Base-by-base conservation (phyloP, 257 asterid genomes). In the Ocimum tenuiflorum region DNA sequence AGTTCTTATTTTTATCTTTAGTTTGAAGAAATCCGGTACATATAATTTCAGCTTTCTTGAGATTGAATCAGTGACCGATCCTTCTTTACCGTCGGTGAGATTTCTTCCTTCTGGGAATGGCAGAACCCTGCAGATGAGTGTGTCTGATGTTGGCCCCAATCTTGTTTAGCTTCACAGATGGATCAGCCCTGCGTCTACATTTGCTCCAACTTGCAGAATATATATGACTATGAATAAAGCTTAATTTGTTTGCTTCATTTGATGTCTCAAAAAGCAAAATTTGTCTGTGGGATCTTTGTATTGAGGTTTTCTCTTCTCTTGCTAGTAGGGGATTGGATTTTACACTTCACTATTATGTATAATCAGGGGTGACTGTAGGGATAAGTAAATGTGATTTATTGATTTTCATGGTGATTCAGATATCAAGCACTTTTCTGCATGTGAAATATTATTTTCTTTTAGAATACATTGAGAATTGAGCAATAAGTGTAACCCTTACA, bases 1-100 rank as follows among this genome's bases (percentile, higher is more conserved):
- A 46, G 27, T 67, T 29, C 74, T 90, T 51, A 72, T 86, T 33
- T 86, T 94, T 63, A 51, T 88, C 17, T 78, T 81, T 70, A 94
- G 96, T 79, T 88, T 94, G 87, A 94, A 94, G 86, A 94, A 85
- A 71, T 94, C 97, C 5, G 95, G 94, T 41, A 65, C 90, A 5
- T 78, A 72, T 47, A 75, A 84, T 71, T 82, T 94, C 65, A 67
- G 68, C 76, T 94, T 90, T 77, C 86, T 94, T 8, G 87, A 86
- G 91, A 88, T 94, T 51, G 99, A 94, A 77, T 77, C 96, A 3
- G 91, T 89, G 56, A 78, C 85, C 0, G 99, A 94, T 75, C 73
- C 86, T 65, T 90, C 96, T 8, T 68, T 94, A 79, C 97, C 96
- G 14, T 79, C 96, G 23, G 89, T 89, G 27, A 78, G 96, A 0